phyloP scores from a whole-genome alignment of 2,329 filamentous ascomycete genomes.

The Pseudogymnoascus sp. region DNA sequence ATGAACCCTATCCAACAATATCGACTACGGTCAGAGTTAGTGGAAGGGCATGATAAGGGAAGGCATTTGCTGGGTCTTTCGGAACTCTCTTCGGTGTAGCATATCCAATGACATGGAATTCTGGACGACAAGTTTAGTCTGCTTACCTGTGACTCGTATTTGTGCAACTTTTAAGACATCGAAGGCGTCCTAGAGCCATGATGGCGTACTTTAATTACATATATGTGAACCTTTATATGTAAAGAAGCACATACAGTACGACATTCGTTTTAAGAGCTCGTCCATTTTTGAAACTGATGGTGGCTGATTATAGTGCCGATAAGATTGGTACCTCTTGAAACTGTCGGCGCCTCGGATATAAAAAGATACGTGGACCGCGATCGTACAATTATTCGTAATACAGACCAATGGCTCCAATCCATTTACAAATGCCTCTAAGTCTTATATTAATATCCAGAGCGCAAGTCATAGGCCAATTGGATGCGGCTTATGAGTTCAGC shows the following conservation, averaged over 20 bases:
- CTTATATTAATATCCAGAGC: slow-evolving; percentile 3
- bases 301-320: not conserved
- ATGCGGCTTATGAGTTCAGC: not conserved
- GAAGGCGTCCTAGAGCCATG: not conserved
- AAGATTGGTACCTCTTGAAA: not conserved
- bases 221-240: not conserved
- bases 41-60: slow-evolving; percentile 24
- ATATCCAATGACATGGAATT: slow-evolving; percentile 25
- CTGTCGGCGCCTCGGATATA: not conserved
- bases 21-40: slow-evolving; percentile 21
- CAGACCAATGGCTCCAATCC: not conserved
- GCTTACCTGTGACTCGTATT: not conserved
- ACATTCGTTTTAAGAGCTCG: not conserved
- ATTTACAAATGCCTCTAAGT: not conserved
- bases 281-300: not conserved
- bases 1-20: slow-evolving; percentile 24
- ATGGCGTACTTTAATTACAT: not conserved
- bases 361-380: not conserved
- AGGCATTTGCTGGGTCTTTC: slow-evolving; percentile 28
- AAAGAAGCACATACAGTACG: no score
- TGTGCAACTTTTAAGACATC: not conserved
- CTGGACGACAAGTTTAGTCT: not conserved
- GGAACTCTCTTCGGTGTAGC: slow-evolving; percentile 29
- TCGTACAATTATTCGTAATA: not conserved
- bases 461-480: not conserved